These are phyloP conservation scores for Prunus kanzakura DNA, from an alignment of 306 rosid species.

Conservation along the genomic window DNA sequence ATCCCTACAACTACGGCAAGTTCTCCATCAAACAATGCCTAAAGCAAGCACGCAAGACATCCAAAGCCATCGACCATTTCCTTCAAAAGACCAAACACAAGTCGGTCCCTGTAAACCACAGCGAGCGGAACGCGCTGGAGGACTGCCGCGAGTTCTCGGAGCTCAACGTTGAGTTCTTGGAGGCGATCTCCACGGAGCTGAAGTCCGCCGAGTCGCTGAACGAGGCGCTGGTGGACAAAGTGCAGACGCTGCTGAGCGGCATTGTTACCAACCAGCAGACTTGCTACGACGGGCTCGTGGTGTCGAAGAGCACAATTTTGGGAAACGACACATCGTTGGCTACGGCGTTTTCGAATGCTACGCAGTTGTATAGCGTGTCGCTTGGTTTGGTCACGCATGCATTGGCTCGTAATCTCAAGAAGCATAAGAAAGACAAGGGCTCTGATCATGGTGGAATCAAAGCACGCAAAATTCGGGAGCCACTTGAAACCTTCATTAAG, in stretches of 20 bases:
- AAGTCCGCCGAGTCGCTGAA: conserved; percentile 22
- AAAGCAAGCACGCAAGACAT: conserved; percentile 49
- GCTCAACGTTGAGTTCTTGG: conserved; percentile 54
- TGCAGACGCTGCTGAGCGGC: conserved; percentile 57
- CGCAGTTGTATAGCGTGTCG: conserved; percentile 58
- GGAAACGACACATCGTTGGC: conserved; percentile 29
- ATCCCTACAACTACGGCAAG: conserved; percentile 57
- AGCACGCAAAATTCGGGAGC: conserved; percentile 34
- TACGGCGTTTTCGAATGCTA: conserved; percentile 36
- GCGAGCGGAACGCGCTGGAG: conserved; percentile 40
- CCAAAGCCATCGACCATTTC: conserved; percentile 29
- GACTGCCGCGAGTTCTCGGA: conserved; percentile 60
- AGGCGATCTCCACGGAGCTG: conserved; percentile 32
- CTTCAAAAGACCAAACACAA: conserved; percentile 14
- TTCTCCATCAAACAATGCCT: conserved; percentile 66
- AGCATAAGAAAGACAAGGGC: conserved; percentile 24
- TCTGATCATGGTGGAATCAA: neutral
- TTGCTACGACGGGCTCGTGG: conserved; percentile 60
- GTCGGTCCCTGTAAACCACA: conserved; percentile 10
- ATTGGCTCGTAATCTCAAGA: conserved; percentile 33
- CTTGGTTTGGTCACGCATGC: conserved; percentile 58
- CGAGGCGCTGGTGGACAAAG: conserved; percentile 37
- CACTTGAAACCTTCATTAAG: conserved; percentile 55
- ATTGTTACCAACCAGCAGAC: conserved; percentile 79
- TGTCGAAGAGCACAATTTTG: conserved; percentile 35